A percentile compares a stretch with the other conserved stretches of the same genome.
Conservation (phyloP, 2,329 filamentous ascomycete species). For the Aspergillus spinulosporus region DNA sequence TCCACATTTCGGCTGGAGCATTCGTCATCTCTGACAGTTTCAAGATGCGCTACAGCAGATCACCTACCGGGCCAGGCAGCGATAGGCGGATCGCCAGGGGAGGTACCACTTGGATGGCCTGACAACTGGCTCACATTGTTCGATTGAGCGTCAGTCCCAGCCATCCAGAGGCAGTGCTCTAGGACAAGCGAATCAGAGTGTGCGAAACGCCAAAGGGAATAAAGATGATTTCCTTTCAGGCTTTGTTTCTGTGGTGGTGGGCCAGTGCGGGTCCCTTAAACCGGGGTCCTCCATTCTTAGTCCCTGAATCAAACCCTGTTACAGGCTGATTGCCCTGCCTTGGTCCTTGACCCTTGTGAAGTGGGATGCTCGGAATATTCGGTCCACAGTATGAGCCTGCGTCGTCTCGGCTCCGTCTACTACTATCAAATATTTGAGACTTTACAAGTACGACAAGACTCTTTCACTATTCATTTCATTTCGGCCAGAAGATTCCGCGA, state of each 20-base stretch:
- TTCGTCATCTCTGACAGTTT: conserved; percentile 17
- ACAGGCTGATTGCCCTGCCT: background rate
- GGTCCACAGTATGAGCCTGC: background rate
- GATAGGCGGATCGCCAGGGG: conserved; percentile 17
- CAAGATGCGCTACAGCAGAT: conserved; percentile 15
- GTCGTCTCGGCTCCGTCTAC: background rate
- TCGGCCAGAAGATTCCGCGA: no score
- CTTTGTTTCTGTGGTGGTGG: conserved; percentile 15
- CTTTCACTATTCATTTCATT: no score
- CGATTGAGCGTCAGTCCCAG: background rate
- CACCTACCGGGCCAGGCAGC: conserved; percentile 7
- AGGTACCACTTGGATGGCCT: background rate
- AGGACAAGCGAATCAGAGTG: conserved; percentile 1
- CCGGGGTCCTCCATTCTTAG: conserved; percentile 9
- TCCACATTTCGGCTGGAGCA: conserved; percentile 1
- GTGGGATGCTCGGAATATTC: background rate
- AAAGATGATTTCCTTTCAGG: conserved; percentile 16
- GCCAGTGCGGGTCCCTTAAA: conserved; percentile 12
- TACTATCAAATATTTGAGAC: background rate
- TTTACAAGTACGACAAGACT: no score
- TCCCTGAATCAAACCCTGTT: conserved; percentile 14
- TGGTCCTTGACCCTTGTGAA: background rate
- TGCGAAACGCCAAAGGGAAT: conserved; percentile 10
- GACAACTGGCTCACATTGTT: background rate
- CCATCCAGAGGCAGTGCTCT: conserved; percentile 3